phyloP scores from a whole-genome alignment of 2,329 filamentous ascomycete species.

The Claviceps sp. region DNA sequence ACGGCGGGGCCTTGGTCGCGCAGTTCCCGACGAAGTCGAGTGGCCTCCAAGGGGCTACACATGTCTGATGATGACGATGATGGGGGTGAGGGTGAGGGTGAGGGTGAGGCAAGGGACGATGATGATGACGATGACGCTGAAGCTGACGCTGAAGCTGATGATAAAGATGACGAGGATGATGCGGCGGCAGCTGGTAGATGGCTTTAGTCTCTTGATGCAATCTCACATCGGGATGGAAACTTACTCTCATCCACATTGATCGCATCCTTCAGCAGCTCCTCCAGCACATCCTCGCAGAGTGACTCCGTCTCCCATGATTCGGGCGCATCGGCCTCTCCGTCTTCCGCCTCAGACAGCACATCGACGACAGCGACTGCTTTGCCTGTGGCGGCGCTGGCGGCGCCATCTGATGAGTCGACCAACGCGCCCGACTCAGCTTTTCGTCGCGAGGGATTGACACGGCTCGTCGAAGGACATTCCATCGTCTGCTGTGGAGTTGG shows the following conservation, averaged over 20 bases:
- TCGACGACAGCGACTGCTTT: constrained; percentile 22
- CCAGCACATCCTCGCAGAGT: constrained; percentile 48
- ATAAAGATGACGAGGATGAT: not conserved
- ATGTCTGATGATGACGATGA: constrained; percentile 23
- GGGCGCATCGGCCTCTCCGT: constrained; percentile 35
- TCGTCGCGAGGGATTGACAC: constrained; percentile 18
- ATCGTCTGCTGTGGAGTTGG: constrained; percentile 7
- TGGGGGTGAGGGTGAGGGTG: too few species aligned
- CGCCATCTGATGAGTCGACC: constrained; percentile 19
- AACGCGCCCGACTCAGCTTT: constrained; percentile 23
- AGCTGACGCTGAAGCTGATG: not conserved
- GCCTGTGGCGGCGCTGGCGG: constrained; percentile 22
- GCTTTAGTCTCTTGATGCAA: too few species aligned
- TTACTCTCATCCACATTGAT: constrained; percentile 23
- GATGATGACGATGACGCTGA: not conserved
- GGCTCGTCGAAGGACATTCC: constrained; percentile 13
- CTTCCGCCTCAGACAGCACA: constrained; percentile 33
- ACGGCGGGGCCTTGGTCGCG: constrained; percentile 63
- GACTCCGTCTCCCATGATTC: constrained; percentile 52
- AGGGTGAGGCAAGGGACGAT: not conserved
- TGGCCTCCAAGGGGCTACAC: constrained; percentile 57
- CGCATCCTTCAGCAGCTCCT: constrained; percentile 41
- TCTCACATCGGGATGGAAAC: not conserved
- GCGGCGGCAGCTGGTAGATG: too few species aligned
- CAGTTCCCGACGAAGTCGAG: constrained; percentile 54